phyloP scores from a whole-genome alignment of 352 stramenopile species.

The Hyaloperonospora brassicae region DNA sequence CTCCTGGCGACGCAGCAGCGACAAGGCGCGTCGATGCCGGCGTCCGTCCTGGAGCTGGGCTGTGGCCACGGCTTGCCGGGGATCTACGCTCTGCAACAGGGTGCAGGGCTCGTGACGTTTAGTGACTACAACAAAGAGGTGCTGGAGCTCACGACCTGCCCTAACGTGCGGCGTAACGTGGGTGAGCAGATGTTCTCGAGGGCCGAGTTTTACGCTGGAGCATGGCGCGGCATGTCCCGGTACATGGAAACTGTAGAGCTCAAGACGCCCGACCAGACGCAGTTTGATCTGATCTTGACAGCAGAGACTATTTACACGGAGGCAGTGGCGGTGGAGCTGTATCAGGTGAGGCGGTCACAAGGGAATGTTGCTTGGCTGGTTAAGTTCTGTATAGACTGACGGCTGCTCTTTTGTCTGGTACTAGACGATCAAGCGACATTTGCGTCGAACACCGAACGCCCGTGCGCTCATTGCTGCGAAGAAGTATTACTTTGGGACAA shows the following conservation, averaged over 20 bases:
- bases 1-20: conserved; percentile 31
- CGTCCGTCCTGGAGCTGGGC: conserved; percentile 59
- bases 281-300: conserved; percentile 74
- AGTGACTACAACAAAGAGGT: conserved; percentile 87
- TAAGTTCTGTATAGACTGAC: background rate
- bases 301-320: conserved; percentile 85
- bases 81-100: conserved; percentile 67
- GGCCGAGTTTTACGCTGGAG: conserved; percentile 67
- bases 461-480: conserved; percentile 71
- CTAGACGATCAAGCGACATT: conserved; percentile 71
- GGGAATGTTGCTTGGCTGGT: background rate
- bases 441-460: conserved; percentile 32
- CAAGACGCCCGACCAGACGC: conserved; percentile 24
- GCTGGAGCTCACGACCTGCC: conserved; percentile 75
- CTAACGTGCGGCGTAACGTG: conserved; percentile 61
- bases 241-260: conserved; percentile 40
- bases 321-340: conserved; percentile 54
- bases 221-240: conserved; percentile 53
- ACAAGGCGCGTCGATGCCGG: conserved; percentile 15
- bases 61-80: conserved; percentile 74
- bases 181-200: conserved; percentile 23
- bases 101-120: conserved; percentile 60
- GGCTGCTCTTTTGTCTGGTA: too few relatives aligned
- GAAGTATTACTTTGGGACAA: conserved; percentile 85
- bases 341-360: conserved; percentile 35